Evolutionary conservation across 306 rosid species (phyloP).

Genomic region (Canavalia gladiata): DNA sequence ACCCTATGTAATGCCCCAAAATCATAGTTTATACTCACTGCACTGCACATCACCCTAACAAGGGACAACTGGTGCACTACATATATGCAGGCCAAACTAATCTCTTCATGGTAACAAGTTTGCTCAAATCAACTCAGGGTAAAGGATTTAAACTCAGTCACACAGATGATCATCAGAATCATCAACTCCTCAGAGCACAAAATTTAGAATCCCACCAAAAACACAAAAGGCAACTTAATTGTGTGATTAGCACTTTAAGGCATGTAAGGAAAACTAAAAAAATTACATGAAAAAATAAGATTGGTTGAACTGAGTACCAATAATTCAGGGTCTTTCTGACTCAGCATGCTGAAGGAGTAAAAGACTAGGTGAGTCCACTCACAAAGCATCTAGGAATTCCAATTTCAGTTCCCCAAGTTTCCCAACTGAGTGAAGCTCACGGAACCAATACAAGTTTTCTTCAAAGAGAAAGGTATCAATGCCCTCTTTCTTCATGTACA

Average conservation of each 20-base stretch:
- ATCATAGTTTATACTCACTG: not conserved
- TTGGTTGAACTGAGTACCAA: slow-evolving; percentile 52
- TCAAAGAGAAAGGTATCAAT: slow-evolving; percentile 67
- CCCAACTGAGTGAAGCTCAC: slow-evolving; percentile 55
- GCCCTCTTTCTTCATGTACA: slow-evolving; percentile 48
- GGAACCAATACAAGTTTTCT: slow-evolving; percentile 51
- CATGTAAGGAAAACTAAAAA: slow-evolving; percentile 14
- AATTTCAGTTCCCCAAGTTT: slow-evolving; percentile 52
- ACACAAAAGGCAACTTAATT: slow-evolving; percentile 39
- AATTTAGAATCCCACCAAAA: slow-evolving; percentile 31
- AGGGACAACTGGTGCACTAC: not conserved
- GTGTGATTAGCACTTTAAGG: slow-evolving; percentile 10
- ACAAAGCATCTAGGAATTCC: slow-evolving; percentile 49
- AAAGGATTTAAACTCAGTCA: slow-evolving; percentile 15
- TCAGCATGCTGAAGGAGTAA: slow-evolving; percentile 22
- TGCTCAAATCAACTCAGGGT: slow-evolving; percentile 22
- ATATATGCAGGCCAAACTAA: slow-evolving; percentile 31
- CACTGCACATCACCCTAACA: slow-evolving; percentile 4
- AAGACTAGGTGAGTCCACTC: slow-evolving; percentile 45
- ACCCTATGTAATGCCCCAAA: slow-evolving; percentile 10
- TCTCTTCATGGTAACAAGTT: slow-evolving; percentile 31
- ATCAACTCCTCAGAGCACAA: slow-evolving; percentile 23
- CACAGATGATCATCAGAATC: slow-evolving; percentile 24
- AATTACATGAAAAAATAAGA: slow-evolving; percentile 28
- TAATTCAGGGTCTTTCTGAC: slow-evolving; percentile 35